A percentile compares a stretch with the other conserved stretches of the same genome.
These are phyloP conservation scores for Heimioporus sp. DNA, from an alignment of 768 basidiomycete genomes.

Conservation along the genomic window DNA sequence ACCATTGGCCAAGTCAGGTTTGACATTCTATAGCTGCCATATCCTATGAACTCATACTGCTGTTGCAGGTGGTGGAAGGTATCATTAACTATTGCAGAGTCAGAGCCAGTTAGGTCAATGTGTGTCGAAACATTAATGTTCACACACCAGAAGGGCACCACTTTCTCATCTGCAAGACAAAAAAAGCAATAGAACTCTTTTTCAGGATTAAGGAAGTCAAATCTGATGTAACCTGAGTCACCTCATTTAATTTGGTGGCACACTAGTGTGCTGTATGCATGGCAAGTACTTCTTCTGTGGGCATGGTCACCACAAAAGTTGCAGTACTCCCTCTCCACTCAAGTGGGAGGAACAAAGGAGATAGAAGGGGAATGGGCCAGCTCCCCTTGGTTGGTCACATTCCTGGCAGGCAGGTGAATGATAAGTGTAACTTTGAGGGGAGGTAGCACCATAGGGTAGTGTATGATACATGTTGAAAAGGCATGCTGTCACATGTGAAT, in stretches of 20 bases:
- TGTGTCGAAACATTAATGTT: too few relatives aligned
- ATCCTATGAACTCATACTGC: neutral
- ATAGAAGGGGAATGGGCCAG: too few relatives aligned
- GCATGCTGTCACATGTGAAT: too few relatives aligned
- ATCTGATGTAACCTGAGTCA: neutral
- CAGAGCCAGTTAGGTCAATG: too few relatives aligned
- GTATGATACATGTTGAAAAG: too few relatives aligned
- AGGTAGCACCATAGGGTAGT: too few relatives aligned
- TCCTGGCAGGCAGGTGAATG: too few relatives aligned
- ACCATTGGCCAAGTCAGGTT: neutral
- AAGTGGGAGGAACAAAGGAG: too few relatives aligned
- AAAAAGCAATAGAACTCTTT: neutral
- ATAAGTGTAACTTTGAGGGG: too few relatives aligned
- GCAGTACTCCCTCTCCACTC: neutral
- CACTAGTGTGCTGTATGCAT: neutral
- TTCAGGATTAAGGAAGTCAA: neutral
- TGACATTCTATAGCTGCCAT: neutral
- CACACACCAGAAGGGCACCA: neutral
- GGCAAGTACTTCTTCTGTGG: neutral
- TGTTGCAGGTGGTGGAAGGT: too few relatives aligned
- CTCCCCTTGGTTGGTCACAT: too few relatives aligned
- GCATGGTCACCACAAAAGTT: neutral
- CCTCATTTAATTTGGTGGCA: neutral
- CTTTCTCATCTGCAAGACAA: neutral
- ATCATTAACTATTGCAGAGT: too few relatives aligned